Percentiles rank a stretch among this genome's conserved stretches.
These are phyloP conservation scores for Biscogniauxia marginata DNA, from an alignment of 2,329 filamentous ascomycete genomes.

Conservation along the genomic window DNA sequence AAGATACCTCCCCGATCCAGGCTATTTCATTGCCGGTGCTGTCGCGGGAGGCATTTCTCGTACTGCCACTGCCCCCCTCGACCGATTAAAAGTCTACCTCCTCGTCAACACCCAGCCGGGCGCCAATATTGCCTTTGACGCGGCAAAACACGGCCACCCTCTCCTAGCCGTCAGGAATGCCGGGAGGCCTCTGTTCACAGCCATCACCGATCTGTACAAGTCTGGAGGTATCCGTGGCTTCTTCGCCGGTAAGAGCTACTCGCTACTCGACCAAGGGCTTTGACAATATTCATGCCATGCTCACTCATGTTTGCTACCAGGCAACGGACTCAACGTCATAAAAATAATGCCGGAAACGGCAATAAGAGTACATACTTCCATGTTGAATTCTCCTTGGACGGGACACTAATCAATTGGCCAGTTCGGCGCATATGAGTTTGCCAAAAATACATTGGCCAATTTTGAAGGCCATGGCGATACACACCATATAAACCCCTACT, in stretches of 20 bases:
- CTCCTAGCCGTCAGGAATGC: constrained; percentile 64
- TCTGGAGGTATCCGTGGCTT: constrained; percentile 85
- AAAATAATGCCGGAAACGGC: constrained; percentile 99
- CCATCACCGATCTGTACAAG: constrained; percentile 75
- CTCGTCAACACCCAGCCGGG: constrained; percentile 79
- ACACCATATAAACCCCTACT: constrained; percentile 73
- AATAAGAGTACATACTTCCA: constrained; percentile 61
- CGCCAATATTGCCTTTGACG: constrained; percentile 55
- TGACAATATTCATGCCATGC: neutral
- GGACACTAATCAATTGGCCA: constrained; percentile 25
- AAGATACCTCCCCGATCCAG: constrained; percentile 78
- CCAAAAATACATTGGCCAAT: constrained; percentile 81
- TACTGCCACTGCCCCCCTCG: constrained; percentile 91
- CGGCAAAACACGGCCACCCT: constrained; percentile 69
- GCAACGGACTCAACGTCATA: constrained; percentile 92
- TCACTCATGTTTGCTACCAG: constrained; percentile 44
- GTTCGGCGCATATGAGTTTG: constrained; percentile 95
- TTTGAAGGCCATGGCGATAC: constrained; percentile 87
- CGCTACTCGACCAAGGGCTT: neutral
- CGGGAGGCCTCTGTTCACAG: constrained; percentile 67
- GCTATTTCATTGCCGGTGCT: constrained; percentile 96
- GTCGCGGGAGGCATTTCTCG: constrained; percentile 91
- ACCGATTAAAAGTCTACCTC: constrained; percentile 95
- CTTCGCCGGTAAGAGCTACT: constrained; percentile 72
- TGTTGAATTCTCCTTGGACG: neutral